Conservation (phyloP, 345 rosid genomes). For the Salix suchowensis region DNA sequence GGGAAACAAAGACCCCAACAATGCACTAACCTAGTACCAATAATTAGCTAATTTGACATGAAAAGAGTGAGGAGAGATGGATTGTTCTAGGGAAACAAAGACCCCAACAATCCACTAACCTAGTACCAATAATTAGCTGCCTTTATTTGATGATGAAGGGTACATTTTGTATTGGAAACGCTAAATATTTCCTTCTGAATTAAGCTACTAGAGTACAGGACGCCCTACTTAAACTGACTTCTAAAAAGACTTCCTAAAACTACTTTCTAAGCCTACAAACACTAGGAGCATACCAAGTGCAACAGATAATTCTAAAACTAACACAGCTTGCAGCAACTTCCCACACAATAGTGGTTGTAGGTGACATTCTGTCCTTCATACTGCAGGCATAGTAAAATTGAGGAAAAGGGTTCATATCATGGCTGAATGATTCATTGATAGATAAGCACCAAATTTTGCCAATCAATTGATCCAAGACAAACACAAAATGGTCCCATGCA, state of each 20-base stretch:
- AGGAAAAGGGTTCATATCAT: background rate
- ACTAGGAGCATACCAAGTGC: background rate
- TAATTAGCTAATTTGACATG: too few species aligned
- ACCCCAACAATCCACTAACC: too few species aligned
- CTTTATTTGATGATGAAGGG: too few species aligned
- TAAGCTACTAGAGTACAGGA: background rate
- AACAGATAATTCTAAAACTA: background rate
- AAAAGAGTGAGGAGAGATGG: too few species aligned
- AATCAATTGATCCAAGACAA: background rate
- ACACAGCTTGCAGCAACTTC: too few species aligned
- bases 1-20: too few species aligned
- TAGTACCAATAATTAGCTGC: too few species aligned
- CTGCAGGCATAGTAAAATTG: background rate
- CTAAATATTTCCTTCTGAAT: background rate
- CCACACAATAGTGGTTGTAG: too few species aligned
- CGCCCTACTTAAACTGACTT: background rate
- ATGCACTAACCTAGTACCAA: too few species aligned
- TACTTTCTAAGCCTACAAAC: background rate
- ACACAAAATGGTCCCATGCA: background rate
- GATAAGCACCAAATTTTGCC: background rate
- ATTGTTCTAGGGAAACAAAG: too few species aligned
- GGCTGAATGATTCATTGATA: background rate
- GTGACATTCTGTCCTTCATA: background rate
- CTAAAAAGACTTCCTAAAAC: background rate
- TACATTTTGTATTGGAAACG: background rate